Percentiles rank a stretch among this genome's conserved stretches.
phyloP scores from a whole-genome alignment of 805 yeast genomes.

The Candida insectalens region DNA sequence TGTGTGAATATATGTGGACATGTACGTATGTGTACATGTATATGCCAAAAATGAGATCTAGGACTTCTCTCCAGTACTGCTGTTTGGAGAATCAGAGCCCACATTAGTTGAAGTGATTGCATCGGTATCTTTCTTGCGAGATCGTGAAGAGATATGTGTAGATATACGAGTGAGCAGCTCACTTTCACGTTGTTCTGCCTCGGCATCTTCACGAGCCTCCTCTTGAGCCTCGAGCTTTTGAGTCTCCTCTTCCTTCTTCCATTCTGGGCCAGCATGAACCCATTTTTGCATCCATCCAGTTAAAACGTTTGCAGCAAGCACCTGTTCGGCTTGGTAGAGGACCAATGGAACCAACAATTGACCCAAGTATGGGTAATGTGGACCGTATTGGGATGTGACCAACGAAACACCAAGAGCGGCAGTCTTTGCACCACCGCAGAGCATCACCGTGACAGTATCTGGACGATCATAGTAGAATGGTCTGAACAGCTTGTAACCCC shows the following conservation, averaged over 20 bases:
- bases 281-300: slow-evolving; percentile 61
- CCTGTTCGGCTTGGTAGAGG: slow-evolving; percentile 81
- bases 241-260: slow-evolving; percentile 3
- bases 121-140: no score
- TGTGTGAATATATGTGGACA: no score
- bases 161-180: background rate
- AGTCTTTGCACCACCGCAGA: slow-evolving; percentile 90
- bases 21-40: no score
- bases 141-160: no score
- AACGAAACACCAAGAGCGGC: slow-evolving; percentile 87
- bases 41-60: no score
- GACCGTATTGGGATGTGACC: slow-evolving; percentile 56
- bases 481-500: slow-evolving; percentile 32
- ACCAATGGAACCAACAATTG: slow-evolving; percentile 73
- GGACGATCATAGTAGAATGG: slow-evolving; percentile 64
- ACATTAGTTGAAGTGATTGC: no score
- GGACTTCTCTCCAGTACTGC: no score
- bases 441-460: slow-evolving; percentile 72
- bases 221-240: background rate
- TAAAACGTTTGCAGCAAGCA: slow-evolving; percentile 66
- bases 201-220: slow-evolving; percentile 1
- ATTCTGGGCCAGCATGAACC: slow-evolving; percentile 33
- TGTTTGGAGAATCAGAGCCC: no score
- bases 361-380: slow-evolving; percentile 51
- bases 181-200: background rate